These are phyloP conservation scores for Glonium stellatum DNA, from an alignment of 495 filamentous ascomycete genomes.

Conservation along the genomic window DNA sequence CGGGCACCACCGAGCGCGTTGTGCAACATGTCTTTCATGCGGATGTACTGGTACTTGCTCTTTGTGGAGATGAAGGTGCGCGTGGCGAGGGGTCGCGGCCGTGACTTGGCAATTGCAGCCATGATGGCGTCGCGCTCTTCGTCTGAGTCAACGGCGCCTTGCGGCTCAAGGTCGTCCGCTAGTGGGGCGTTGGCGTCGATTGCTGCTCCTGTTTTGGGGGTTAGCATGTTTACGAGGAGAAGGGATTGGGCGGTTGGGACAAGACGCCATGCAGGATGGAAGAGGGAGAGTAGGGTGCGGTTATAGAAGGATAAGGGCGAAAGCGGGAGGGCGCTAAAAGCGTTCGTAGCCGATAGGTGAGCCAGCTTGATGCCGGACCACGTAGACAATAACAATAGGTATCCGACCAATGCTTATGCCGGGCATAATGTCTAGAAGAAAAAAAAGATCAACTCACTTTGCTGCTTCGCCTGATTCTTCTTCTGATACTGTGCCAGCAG, in stretches of 20 bases:
- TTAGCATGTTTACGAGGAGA: not conserved
- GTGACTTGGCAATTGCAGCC: constrained; percentile 66
- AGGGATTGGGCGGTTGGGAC: too few species aligned
- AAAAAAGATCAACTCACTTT: constrained; percentile 54
- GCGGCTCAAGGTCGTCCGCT: constrained; percentile 71
- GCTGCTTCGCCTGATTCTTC: constrained; percentile 96
- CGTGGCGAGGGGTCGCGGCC: constrained; percentile 64
- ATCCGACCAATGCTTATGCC: not conserved
- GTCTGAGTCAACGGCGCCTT: constrained; percentile 76
- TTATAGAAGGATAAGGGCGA: not conserved
- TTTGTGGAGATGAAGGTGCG: constrained; percentile 60
- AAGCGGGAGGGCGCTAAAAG: not conserved
- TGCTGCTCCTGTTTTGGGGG: constrained; percentile 59
- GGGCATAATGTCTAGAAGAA: not conserved
- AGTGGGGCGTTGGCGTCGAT: constrained; percentile 91
- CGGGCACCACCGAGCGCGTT: constrained; percentile 51
- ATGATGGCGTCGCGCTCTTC: constrained; percentile 89
- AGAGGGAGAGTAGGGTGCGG: not conserved
- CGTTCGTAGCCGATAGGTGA: not conserved
- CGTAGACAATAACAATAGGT: too few species aligned
- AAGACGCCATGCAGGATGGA: not conserved
- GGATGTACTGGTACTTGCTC: constrained; percentile 70
- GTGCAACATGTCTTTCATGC: constrained; percentile 82
- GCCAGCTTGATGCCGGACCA: too few species aligned
- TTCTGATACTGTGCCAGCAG: constrained; percentile 91